Percentiles rank a stretch among this genome's conserved stretches.
Conservation (phyloP, 768 basidiomycete species). For the Gloeophyllum trabeum region DNA sequence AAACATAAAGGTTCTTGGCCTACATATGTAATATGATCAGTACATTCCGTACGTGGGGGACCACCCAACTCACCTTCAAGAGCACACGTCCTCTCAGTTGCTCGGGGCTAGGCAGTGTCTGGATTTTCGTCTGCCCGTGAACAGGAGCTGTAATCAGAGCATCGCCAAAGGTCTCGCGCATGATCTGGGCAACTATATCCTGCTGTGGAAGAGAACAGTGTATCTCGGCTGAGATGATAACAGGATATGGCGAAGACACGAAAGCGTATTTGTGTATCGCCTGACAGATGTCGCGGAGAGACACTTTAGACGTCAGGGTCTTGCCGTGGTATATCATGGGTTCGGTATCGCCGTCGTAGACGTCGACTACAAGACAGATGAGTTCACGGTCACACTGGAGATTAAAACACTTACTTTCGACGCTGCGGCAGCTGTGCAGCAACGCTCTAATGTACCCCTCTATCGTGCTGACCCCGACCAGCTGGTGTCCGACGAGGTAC, state of each 20-base stretch:
- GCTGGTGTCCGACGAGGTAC: slow-evolving; percentile 78
- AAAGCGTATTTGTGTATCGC: slow-evolving; percentile 89
- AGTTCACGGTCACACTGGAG: background rate
- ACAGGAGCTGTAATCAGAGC: slow-evolving; percentile 35
- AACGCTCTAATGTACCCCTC: slow-evolving; percentile 91
- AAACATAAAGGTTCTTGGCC: slow-evolving; percentile 70
- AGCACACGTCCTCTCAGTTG: slow-evolving; percentile 69
- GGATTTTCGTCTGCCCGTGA: slow-evolving; percentile 36
- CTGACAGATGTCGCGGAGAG: slow-evolving; percentile 68
- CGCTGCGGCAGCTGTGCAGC: slow-evolving; percentile 83
- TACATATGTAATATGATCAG: slow-evolving; percentile 15
- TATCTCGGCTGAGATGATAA: slow-evolving; percentile 89
- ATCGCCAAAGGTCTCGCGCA: slow-evolving; percentile 51
- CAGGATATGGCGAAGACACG: slow-evolving; percentile 79
- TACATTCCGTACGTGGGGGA: background rate
- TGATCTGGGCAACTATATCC: slow-evolving; percentile 64
- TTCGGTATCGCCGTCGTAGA: slow-evolving; percentile 79
- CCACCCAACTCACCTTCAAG: slow-evolving; percentile 49
- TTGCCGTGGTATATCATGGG: slow-evolving; percentile 87
- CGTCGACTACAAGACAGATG: slow-evolving; percentile 52
- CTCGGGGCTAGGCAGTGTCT: slow-evolving; percentile 72
- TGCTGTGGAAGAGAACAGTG: slow-evolving; percentile 78
- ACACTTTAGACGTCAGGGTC: slow-evolving; percentile 76
- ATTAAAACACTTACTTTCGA: slow-evolving; percentile 59
- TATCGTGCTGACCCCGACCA: slow-evolving; percentile 80